These are phyloP conservation scores for Fusarium siculi DNA, from an alignment of 2,329 filamentous ascomycete species.

Conservation along the genomic window DNA sequence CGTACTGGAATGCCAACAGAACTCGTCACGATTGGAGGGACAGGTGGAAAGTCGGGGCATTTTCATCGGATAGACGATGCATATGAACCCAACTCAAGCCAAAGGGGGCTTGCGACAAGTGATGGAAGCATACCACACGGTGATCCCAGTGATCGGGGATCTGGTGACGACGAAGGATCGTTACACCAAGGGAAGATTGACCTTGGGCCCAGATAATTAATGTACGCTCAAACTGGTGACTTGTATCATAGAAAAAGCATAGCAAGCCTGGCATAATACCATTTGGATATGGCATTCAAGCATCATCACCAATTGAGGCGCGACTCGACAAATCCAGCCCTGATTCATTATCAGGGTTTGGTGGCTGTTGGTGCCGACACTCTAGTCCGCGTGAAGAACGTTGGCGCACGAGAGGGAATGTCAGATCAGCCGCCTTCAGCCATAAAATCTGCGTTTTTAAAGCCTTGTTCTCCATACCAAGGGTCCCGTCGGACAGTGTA, in stretches of 20 bases:
- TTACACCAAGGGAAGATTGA: neutral
- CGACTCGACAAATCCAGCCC: neutral
- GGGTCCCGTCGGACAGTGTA: too few relatives aligned
- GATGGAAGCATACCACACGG: neutral
- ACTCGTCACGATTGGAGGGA: conserved; percentile 24
- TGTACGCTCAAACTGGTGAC: neutral
- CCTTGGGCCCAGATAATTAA: neutral
- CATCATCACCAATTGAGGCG: neutral
- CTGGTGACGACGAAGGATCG: conserved; percentile 2
- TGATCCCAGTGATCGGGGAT: neutral
- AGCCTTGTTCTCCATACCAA: too few relatives aligned
- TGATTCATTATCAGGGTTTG: neutral
- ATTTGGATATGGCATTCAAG: neutral
- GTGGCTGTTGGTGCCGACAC: neutral
- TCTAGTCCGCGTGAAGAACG: neutral
- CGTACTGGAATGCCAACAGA: neutral
- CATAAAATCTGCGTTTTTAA: too few relatives aligned
- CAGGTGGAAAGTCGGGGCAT: neutral
- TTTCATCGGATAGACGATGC: conserved; percentile 22
- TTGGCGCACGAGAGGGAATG: neutral
- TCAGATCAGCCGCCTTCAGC: neutral
- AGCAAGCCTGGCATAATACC: neutral
- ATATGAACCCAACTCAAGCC: neutral
- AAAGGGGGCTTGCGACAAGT: neutral
- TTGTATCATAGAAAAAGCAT: neutral